phyloP scores from a whole-genome alignment of 1,284 basidiomycete species.

The Ceratorhiza oryzae-sativae region DNA sequence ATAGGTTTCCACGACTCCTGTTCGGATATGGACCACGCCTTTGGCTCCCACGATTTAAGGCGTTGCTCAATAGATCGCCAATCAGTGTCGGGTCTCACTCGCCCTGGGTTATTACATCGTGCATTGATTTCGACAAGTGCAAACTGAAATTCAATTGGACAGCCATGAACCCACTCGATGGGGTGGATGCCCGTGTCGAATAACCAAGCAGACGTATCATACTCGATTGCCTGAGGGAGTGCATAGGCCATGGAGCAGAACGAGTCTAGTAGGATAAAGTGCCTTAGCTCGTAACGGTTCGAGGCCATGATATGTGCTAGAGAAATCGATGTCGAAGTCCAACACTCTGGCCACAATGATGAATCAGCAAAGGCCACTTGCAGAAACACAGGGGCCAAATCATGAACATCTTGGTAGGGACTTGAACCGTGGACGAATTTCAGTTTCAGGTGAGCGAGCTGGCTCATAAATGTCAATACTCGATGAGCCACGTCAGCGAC shows the following conservation, averaged over 20 bases:
- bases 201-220: conserved; percentile 1
- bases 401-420: background rate
- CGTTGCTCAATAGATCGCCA: background rate
- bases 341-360: background rate
- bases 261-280: background rate
- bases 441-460: conserved; percentile 3
- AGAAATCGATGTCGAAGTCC: background rate
- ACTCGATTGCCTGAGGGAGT: conserved; percentile 3
- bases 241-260: conserved; percentile 7
- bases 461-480: background rate
- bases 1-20: conserved; percentile 7
- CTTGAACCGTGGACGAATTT: background rate
- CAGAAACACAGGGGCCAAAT: background rate
- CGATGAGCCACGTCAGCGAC: background rate
- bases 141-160: background rate
- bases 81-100: background rate
- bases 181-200: background rate
- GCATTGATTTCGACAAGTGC: conserved; percentile 12
- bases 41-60: background rate
- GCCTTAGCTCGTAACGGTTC: background rate
- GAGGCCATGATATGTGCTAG: conserved; percentile 3
- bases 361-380: conserved; percentile 8
- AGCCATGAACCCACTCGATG: conserved; percentile 23
- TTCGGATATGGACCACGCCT: too few species aligned
- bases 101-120: background rate